Conservation (phyloP, 2,329 filamentous ascomycete species). For the Ophiostoma tasmaniense region DNA sequence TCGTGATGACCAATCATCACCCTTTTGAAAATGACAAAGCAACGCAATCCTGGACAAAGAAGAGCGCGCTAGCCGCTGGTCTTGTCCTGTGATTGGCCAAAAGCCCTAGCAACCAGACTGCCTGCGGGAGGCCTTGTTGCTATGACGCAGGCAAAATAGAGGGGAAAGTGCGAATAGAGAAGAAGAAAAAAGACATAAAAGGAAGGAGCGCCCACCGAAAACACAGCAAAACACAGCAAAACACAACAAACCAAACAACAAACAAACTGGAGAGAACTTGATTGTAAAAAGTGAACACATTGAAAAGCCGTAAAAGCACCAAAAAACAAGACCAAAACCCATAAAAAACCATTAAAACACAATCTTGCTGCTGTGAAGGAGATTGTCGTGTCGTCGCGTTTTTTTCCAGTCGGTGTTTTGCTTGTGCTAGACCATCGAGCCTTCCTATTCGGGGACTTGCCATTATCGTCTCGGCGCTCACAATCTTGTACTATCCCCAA, state of each 20-base stretch:
- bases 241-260: background rate
- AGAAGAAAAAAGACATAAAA: background rate
- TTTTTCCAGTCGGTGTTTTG: background rate
- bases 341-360: background rate
- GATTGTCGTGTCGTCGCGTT: background rate
- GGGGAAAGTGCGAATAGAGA: background rate
- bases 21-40: background rate
- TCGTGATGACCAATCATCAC: background rate
- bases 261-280: too few relatives aligned
- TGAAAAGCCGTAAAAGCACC: background rate
- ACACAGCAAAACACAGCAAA: background rate
- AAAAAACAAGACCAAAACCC: background rate
- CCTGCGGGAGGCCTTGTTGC: conserved; percentile 8
- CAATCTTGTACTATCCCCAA: background rate
- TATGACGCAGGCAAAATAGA: conserved; percentile 11
- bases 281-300: too few relatives aligned
- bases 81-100: background rate
- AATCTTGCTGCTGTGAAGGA: background rate
- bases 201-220: background rate
- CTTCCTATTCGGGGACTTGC: background rate
- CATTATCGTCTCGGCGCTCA: background rate
- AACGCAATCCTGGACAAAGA: background rate
- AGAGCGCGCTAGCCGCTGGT: background rate
- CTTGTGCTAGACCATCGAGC: background rate
- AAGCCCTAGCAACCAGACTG: conserved; percentile 1